Base-by-base conservation (phyloP, 1,139 yeast species). In the Groenewaldozyma sp. region DNA sequence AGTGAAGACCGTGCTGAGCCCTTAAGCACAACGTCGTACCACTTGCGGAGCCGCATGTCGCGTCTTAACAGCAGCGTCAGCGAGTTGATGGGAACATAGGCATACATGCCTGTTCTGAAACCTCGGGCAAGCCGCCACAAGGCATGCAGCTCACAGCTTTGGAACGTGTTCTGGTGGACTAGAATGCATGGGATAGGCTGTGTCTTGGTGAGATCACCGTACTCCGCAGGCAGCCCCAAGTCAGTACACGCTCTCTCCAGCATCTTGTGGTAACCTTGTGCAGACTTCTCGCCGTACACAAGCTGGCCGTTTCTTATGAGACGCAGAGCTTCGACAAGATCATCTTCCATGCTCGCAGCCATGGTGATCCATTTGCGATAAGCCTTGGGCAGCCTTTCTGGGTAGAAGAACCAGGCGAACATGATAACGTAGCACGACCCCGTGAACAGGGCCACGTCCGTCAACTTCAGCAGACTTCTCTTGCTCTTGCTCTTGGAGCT, bases 301-400 rank as follows among this genome's bases (percentile, higher is more conserved):
- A 65, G 35, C 24, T 55, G 47, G 4, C 58, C 58, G 3, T 46
- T 39, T 24, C 58, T 55, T 16, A 68, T 36, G 9, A 47, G 44
- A 16, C 63, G 49, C 19, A 68, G 55, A 3, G 63, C 62, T 20
- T 50, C 45, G 2, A 63, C 53, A 10, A 68, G 45, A 31, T 59
- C 67, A 11, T 51, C 53, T 45, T 68, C 71, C 59, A 67, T 59
- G 31, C 58, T 53, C 4, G 71, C 68, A 16, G 69, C 67, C 40
- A 58, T 54, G 9, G 70, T 60, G 45, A 68, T 65, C 73, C 73
- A 68, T 29, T 52, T 50, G 21, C 57, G 55, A 46, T 68, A 68
- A n/a, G 62, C 55, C 3, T 59, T 57, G 4, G 68, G 63, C 26
- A 68, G 49, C 29, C 54, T 53, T 11, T 57, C 55, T 1, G 71